These are phyloP conservation scores for Babesia divergens DNA, from an alignment of 169 alveolate species.

Conservation along the genomic window DNA sequence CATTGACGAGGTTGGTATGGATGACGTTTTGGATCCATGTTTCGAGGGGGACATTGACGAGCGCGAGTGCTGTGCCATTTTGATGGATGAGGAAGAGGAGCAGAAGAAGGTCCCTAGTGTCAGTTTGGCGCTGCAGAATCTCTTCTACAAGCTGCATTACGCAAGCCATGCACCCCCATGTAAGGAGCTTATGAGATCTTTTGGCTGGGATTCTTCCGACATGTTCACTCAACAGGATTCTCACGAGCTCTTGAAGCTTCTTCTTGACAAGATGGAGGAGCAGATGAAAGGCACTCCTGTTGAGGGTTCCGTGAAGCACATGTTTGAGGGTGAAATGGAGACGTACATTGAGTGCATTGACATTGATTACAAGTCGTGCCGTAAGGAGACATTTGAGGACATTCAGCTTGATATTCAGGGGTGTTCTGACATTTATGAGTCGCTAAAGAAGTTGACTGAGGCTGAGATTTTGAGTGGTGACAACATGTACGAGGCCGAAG, in stretches of 20 bases:
- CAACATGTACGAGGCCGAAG: constrained; percentile 93
- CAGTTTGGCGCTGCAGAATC: constrained; percentile 86
- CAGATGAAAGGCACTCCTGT: constrained; percentile 93
- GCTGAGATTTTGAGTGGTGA: constrained; percentile 93
- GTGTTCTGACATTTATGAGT: constrained; percentile 85
- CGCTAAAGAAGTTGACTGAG: constrained; percentile 86
- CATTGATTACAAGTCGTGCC: constrained; percentile 86
- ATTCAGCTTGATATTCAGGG: constrained; percentile 92
- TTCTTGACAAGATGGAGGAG: constrained; percentile 93
- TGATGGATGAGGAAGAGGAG: constrained; percentile 81
- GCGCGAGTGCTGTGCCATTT: constrained; percentile 67
- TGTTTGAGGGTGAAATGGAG: constrained; percentile 94
- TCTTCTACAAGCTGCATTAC: constrained; percentile 88
- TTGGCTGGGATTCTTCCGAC: constrained; percentile 95
- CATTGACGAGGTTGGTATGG: background rate
- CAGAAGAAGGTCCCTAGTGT: constrained; percentile 77
- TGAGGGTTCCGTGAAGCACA: constrained; percentile 90
- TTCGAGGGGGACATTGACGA: constrained; percentile 63
- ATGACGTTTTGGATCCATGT: background rate
- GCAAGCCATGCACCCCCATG: constrained; percentile 87
- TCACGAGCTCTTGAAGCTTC: constrained; percentile 90
- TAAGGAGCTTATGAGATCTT: constrained; percentile 87
- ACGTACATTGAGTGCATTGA: constrained; percentile 92
- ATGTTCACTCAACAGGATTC: constrained; percentile 96
- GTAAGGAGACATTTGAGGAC: constrained; percentile 86